phyloP scores from a whole-genome alignment of 2,329 filamentous ascomycete species.

The Fusarium albosuccineum region DNA sequence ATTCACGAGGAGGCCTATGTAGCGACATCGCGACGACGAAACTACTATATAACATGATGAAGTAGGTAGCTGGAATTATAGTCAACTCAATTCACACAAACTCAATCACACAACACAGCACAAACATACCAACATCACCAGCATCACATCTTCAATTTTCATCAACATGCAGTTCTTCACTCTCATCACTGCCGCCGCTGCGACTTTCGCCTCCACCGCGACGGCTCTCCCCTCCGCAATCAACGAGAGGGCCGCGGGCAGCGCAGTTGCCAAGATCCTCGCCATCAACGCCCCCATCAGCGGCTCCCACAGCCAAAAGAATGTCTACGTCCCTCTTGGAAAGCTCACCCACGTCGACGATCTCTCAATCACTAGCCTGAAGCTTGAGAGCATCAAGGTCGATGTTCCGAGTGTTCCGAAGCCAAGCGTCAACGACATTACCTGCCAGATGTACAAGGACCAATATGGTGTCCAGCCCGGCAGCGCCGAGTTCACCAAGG shows the following conservation, averaged over 20 bases:
- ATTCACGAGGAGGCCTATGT: no score
- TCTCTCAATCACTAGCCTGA: neutral
- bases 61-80: no score
- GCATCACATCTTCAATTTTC: neutral
- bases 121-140: neutral
- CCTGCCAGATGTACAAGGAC: conserved; percentile 37
- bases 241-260: neutral
- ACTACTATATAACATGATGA: no score
- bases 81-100: no score
- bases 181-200: neutral
- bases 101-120: no score
- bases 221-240: neutral
- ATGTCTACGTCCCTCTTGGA: neutral
- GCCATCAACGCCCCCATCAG: neutral
- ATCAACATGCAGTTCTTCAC: neutral
- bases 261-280: neutral
- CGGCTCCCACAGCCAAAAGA: neutral
- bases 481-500: conserved; percentile 24
- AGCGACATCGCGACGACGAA: no score
- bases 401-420: neutral
- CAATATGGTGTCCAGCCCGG: conserved; percentile 23
- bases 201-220: neutral
- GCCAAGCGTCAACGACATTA: conserved; percentile 14
- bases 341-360: neutral
- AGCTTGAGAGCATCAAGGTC: conserved; percentile 17